phyloP scores from a whole-genome alignment of 2,329 filamentous ascomycete species.

The Cytospora piceae region DNA sequence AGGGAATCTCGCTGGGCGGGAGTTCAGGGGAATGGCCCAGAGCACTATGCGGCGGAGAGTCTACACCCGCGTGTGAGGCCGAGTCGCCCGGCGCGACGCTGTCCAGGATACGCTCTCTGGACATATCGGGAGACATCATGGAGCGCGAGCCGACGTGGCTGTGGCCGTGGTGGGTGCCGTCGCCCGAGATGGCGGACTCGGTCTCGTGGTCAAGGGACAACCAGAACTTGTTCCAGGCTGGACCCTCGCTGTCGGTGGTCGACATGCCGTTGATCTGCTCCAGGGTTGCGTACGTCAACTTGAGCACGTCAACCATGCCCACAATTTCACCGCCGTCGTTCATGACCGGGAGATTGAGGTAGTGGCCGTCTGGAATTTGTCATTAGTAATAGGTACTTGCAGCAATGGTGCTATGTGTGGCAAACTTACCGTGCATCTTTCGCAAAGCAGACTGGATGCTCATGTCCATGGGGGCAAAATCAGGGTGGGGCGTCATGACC shows the following conservation, averaged over 20 bases:
- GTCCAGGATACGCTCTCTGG: constrained; percentile 72
- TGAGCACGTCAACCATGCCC: constrained; percentile 98
- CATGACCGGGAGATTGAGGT: constrained; percentile 98
- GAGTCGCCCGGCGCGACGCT: constrained; percentile 93
- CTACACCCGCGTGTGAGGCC: constrained; percentile 85
- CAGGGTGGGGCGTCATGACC: constrained; percentile 98
- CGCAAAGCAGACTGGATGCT: constrained; percentile 96
- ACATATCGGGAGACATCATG: constrained; percentile 78
- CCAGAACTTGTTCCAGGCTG: constrained; percentile 99
- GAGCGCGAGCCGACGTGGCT: constrained; percentile 71
- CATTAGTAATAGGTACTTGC: constrained; percentile 24
- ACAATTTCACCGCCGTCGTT: constrained; percentile 96
- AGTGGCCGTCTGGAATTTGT: constrained; percentile 78
- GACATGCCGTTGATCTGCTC: constrained; percentile 98
- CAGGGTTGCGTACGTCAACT: constrained; percentile 95
- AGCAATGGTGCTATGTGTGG: background rate
- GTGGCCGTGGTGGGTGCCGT: constrained; percentile 72
- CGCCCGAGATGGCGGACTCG: constrained; percentile 94
- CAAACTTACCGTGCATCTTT: constrained; percentile 91
- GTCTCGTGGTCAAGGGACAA: constrained; percentile 92
- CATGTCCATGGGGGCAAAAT: constrained; percentile 99
- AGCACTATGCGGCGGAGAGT: constrained; percentile 72
- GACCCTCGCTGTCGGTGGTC: constrained; percentile 85
- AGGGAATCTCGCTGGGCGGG: constrained; percentile 72
- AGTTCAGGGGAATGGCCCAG: constrained; percentile 57